A percentile compares a stretch with the other conserved stretches of the same genome.
phyloP scores from a whole-genome alignment of 495 filamentous ascomycete species.

The Terfezia claveryi region DNA sequence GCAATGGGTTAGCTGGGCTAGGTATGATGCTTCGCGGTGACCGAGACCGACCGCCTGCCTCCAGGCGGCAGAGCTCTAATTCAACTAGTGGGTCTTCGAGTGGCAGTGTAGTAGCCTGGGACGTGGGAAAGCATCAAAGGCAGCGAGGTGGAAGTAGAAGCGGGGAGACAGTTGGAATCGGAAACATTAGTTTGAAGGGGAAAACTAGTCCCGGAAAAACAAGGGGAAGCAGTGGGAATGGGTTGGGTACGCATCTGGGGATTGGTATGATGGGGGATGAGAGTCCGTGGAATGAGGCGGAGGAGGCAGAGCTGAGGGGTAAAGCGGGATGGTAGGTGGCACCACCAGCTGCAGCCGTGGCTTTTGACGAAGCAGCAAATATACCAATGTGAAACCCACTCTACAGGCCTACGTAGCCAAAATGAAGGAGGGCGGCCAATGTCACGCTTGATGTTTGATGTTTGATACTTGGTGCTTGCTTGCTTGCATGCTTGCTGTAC shows the following conservation, averaged over 20 bases:
- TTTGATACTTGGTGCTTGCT: no score
- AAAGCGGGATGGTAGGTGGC: conserved; percentile 2
- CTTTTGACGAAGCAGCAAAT: no score
- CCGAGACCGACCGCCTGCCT: no score
- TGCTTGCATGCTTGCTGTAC: no score
- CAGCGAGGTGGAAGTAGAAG: not conserved
- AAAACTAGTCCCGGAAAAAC: not conserved
- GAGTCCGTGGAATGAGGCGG: conserved; percentile 14
- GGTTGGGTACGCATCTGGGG: not conserved
- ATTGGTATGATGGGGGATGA: conserved; percentile 8
- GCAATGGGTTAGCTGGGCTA: not conserved
- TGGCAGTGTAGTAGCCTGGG: not conserved
- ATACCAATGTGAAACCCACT: no score
- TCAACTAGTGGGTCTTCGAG: not conserved
- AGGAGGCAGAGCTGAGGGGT: conserved; percentile 15
- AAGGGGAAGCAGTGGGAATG: not conserved
- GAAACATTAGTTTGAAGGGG: not conserved
- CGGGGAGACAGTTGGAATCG: not conserved
- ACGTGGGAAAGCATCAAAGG: not conserved
- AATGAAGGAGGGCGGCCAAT: no score
- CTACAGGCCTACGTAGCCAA: no score
- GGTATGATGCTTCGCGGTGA: not conserved
- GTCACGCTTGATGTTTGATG: no score
- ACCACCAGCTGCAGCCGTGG: no score
- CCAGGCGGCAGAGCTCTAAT: no score